A percentile compares a stretch with the other conserved stretches of the same genome.
phyloP scores from a whole-genome alignment of 768 basidiomycete genomes.

The Lentinula edodes region DNA sequence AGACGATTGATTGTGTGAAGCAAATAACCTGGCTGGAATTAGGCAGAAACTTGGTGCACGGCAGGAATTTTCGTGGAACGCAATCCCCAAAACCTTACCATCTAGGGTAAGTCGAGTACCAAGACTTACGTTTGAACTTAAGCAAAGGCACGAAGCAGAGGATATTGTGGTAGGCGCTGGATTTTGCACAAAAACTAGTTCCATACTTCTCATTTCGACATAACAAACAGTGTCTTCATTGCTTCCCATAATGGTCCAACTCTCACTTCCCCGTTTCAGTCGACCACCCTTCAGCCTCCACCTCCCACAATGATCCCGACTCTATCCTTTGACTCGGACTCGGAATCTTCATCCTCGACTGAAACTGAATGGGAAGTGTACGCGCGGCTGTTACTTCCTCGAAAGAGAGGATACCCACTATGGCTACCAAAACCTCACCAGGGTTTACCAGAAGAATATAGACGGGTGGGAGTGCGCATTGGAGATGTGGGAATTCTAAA shows the following conservation, averaged over 20 bases:
- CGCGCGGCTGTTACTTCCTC: constrained; percentile 14
- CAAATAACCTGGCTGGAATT: no score
- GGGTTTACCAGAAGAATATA: constrained; percentile 17
- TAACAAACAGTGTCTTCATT: neutral
- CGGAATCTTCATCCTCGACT: neutral
- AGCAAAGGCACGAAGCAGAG: no score
- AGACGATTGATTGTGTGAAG: no score
- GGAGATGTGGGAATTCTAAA: constrained; percentile 35
- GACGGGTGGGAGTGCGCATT: constrained; percentile 24
- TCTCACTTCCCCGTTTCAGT: neutral
- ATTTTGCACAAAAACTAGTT: no score
- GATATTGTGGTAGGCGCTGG: no score
- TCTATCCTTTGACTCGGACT: neutral
- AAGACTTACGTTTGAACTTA: no score
- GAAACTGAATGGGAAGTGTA: constrained; percentile 13
- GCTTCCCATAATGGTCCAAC: neutral
- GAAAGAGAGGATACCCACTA: constrained; percentile 27
- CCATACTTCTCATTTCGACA: neutral
- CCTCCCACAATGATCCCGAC: neutral
- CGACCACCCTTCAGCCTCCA: no score
- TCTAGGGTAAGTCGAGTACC: no score
- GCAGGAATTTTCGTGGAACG: no score
- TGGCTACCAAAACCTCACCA: constrained; percentile 27
- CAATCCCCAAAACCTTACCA: no score
- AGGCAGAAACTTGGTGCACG: no score